These are phyloP conservation scores for Blastocystis sp. DNA, from an alignment of 352 stramenopile species.

Conservation along the genomic window DNA sequence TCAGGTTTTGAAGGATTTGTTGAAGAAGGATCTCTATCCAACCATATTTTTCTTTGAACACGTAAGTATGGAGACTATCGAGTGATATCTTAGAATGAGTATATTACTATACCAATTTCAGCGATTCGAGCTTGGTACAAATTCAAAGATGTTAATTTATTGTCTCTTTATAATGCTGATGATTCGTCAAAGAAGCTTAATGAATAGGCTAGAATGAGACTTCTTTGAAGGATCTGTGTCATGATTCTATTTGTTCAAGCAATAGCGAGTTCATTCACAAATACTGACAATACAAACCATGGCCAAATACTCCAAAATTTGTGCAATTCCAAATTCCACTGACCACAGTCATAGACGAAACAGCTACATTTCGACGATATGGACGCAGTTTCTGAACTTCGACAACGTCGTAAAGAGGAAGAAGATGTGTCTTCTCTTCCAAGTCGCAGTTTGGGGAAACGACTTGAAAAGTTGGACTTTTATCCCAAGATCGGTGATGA, in stretches of 20 bases:
- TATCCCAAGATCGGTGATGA: constrained; percentile 62
- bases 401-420: constrained; percentile 46
- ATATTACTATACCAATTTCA: constrained; percentile 35
- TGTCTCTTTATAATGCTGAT: background rate
- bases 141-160: background rate
- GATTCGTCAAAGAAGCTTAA: background rate
- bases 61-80: background rate
- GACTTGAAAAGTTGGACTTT: constrained; percentile 57
- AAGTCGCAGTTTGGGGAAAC: constrained; percentile 17
- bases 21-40: constrained; percentile 19
- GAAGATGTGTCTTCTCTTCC: background rate
- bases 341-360: background rate
- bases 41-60: background rate
- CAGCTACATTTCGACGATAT: background rate
- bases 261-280: no score
- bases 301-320: no score
- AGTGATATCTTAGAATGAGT: background rate
- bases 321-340: no score
- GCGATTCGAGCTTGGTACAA: constrained; percentile 26
- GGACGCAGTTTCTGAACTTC: constrained; percentile 50
- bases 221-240: constrained; percentile 9
- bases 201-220: background rate
- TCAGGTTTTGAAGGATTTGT: background rate
- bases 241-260: background rate
- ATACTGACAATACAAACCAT: no score